Percentiles rank a stretch among this genome's conserved stretches.
Conservation (phyloP, 768 basidiomycete genomes). For the Mycena capillaripes region DNA sequence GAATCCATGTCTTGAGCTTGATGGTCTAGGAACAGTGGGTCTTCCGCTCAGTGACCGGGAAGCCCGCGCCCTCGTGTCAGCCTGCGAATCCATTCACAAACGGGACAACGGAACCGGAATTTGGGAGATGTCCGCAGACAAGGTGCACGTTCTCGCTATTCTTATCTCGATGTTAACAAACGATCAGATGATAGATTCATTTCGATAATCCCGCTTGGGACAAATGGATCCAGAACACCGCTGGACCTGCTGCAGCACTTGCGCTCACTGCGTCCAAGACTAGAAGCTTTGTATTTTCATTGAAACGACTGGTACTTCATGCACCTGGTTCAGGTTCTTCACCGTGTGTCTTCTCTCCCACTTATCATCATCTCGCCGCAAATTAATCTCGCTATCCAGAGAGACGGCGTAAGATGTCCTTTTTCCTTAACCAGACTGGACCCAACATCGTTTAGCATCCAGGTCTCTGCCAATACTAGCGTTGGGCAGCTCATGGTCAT, state of each 20-base stretch:
- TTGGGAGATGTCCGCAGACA: not conserved
- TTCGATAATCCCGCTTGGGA: constrained; percentile 19
- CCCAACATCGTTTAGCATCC: not conserved
- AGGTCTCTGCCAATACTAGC: not conserved
- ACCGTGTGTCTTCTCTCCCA: not conserved
- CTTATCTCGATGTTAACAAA: too few species aligned
- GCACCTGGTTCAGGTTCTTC: constrained; percentile 1
- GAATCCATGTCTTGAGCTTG: constrained; percentile 27
- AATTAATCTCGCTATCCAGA: not conserved
- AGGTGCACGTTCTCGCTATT: too few species aligned
- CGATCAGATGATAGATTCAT: too few species aligned
- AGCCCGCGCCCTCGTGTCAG: not conserved
- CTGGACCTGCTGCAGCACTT: not conserved
- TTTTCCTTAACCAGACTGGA: not conserved
- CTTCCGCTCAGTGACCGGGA: constrained; percentile 21
- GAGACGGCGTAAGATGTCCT: not conserved
- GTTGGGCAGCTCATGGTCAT: not conserved
- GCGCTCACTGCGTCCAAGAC: not conserved
- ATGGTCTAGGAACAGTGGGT: constrained; percentile 22
- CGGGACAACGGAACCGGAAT: not conserved
- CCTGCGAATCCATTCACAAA: too few species aligned
- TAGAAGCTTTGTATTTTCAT: not conserved
- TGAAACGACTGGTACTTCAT: not conserved
- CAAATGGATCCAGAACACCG: constrained; percentile 5
- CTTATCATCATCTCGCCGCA: not conserved